Conservation (phyloP, 306 rosid genomes). For the Cajanus cajan region DNA sequence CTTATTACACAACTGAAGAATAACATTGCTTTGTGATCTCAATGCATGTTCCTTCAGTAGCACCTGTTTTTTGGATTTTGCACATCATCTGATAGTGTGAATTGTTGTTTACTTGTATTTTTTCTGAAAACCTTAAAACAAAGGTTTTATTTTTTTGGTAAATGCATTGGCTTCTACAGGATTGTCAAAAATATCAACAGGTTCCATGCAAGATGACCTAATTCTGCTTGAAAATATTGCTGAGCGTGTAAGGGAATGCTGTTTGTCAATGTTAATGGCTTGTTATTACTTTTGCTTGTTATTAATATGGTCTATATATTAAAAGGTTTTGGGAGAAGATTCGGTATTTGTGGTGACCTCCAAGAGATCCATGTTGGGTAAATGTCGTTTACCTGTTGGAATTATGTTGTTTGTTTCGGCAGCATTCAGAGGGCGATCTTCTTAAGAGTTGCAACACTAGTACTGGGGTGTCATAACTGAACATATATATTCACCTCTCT, state of each 20-base stretch:
- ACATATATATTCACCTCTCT: slow-evolving; percentile 21
- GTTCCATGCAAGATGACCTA: not conserved
- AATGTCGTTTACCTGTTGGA: not conserved
- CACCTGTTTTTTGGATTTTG: too few relatives aligned
- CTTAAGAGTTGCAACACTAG: slow-evolving; percentile 54
- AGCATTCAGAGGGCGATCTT: slow-evolving; percentile 78
- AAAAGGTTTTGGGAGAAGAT: not conserved
- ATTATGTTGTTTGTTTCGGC: slow-evolving; percentile 50
- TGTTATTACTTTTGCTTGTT: not conserved
- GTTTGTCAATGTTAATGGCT: not conserved
- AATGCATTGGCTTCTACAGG: not conserved
- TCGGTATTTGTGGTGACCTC: not conserved
- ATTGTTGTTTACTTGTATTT: too few relatives aligned
- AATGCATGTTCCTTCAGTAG: not conserved
- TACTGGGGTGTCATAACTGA: slow-evolving; percentile 50
- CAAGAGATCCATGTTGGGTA: not conserved
- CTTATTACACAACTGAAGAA: not conserved
- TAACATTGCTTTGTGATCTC: not conserved
- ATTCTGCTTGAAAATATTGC: not conserved
- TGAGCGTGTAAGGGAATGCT: not conserved
- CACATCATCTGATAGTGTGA: too few relatives aligned
- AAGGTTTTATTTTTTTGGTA: not conserved
- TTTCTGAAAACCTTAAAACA: not conserved
- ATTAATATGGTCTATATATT: not conserved
- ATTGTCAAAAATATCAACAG: not conserved